These are phyloP conservation scores for Phaeodactylum tricornutum DNA, from an alignment of 108 stramenopile species.

Conservation along the genomic window DNA sequence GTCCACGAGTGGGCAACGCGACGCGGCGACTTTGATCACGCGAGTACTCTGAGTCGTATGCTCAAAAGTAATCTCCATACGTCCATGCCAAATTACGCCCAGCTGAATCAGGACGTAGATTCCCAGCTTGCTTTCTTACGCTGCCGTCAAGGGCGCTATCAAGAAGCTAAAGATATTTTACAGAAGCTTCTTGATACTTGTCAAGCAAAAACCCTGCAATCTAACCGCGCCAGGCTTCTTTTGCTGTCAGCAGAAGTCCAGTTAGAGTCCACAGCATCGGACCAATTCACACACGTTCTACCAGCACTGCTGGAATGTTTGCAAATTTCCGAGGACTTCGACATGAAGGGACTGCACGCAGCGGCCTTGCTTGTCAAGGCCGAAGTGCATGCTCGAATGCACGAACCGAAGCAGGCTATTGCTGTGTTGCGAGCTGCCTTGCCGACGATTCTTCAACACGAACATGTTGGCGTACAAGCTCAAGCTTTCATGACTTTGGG, in stretches of 20 bases:
- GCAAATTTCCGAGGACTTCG: constrained; percentile 29
- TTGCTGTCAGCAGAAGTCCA: constrained; percentile 45
- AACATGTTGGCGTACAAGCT: constrained; percentile 50
- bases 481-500: constrained; percentile 71
- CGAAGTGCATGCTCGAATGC: constrained; percentile 40
- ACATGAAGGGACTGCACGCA: constrained; percentile 73
- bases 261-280: constrained; percentile 28
- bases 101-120: constrained; percentile 16
- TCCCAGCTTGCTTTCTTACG: constrained; percentile 16
- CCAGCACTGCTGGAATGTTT: constrained; percentile 57
- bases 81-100: constrained; percentile 10
- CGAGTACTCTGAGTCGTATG: constrained; percentile 9
- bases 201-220: constrained; percentile 20
- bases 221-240: constrained; percentile 33
- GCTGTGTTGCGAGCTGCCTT: constrained; percentile 47
- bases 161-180: constrained; percentile 17
- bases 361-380: constrained; percentile 48
- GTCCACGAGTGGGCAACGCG: constrained; percentile 38
- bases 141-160: constrained; percentile 18
- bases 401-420: constrained; percentile 38
- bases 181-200: constrained; percentile 4
- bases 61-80: constrained; percentile 23
- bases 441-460: constrained; percentile 52
- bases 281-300: constrained; percentile 23
- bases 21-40: constrained; percentile 19